phyloP scores from a whole-genome alignment of 768 basidiomycete genomes.

The Amanita pseudoporphyria region DNA sequence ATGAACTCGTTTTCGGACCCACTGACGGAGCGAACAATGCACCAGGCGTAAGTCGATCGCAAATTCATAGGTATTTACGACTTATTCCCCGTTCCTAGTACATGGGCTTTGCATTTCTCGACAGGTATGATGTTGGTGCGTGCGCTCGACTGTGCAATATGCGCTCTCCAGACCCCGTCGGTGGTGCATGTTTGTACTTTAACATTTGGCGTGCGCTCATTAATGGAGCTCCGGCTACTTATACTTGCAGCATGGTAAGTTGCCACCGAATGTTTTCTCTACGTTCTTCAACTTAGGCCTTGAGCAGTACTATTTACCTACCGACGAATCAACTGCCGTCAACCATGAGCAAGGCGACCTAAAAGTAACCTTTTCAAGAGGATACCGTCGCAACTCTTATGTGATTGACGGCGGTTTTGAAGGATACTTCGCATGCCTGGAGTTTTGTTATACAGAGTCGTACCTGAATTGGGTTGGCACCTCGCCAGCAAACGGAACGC shows the following conservation, averaged over 20 bases:
- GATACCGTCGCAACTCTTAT: constrained; percentile 31
- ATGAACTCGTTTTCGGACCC: constrained; percentile 33
- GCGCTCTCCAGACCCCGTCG: constrained; percentile 29
- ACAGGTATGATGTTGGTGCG: constrained; percentile 36
- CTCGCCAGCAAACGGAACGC: constrained; percentile 23
- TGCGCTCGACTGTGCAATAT: constrained; percentile 36
- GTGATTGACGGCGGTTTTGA: constrained; percentile 37
- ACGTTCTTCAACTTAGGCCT: neutral
- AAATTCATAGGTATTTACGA: neutral
- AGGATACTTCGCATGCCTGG: constrained; percentile 24
- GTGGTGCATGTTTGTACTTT: constrained; percentile 41
- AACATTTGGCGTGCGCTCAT: constrained; percentile 46
- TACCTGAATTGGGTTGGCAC: constrained; percentile 31
- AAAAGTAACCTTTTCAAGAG: constrained; percentile 36
- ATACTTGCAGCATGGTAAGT: constrained; percentile 40
- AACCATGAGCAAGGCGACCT: constrained; percentile 38
- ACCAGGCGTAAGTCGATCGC: constrained; percentile 24
- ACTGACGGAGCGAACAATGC: constrained; percentile 38
- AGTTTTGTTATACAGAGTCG: constrained; percentile 31
- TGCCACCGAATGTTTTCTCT: neutral
- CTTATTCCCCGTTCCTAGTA: constrained; percentile 21
- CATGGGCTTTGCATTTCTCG: constrained; percentile 43
- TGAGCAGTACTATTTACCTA: constrained; percentile 31
- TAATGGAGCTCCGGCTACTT: constrained; percentile 34
- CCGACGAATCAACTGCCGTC: constrained; percentile 34